phyloP scores from a whole-genome alignment of 805 yeast species.

The Kodamaea laetipori region DNA sequence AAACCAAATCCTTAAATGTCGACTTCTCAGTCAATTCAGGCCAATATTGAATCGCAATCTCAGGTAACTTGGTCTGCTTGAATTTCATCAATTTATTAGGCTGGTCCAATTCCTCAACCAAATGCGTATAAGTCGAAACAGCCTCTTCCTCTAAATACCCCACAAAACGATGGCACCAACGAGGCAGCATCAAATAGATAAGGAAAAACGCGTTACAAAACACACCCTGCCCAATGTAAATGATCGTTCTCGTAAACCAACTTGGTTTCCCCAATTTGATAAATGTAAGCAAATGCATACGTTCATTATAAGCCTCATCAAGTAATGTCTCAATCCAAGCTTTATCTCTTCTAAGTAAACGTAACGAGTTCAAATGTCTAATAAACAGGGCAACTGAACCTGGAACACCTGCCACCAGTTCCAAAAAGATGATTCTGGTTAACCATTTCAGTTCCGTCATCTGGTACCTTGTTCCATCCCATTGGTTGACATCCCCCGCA shows the following conservation, averaged over 20 bases:
- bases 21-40: conserved; percentile 51
- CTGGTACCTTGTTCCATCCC: conserved; percentile 43
- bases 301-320: conserved; percentile 77
- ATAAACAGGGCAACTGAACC: conserved; percentile 76
- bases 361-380: conserved; percentile 64
- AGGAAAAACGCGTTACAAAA: conserved; percentile 68
- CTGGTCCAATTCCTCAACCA: conserved; percentile 54
- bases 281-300: conserved; percentile 75
- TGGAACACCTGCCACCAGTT: conserved; percentile 78
- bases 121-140: conserved; percentile 64
- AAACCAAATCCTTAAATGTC: conserved; percentile 58
- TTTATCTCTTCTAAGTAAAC: conserved; percentile 64
- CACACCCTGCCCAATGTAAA: conserved; percentile 68
- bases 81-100: conserved; percentile 52
- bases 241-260: conserved; percentile 52
- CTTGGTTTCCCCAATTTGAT: conserved; percentile 66
- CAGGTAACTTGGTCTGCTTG: conserved; percentile 49
- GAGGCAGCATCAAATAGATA: conserved; percentile 58
- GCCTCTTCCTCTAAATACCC: conserved; percentile 82
- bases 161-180: conserved; percentile 71
- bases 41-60: conserved; percentile 68
- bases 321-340: conserved; percentile 75
- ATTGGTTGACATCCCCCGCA: conserved; percentile 26
- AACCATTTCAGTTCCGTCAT: conserved; percentile 70
- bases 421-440: conserved; percentile 61